phyloP scores from a whole-genome alignment of 179 eudicot species.

The Dionaea muscipula region DNA sequence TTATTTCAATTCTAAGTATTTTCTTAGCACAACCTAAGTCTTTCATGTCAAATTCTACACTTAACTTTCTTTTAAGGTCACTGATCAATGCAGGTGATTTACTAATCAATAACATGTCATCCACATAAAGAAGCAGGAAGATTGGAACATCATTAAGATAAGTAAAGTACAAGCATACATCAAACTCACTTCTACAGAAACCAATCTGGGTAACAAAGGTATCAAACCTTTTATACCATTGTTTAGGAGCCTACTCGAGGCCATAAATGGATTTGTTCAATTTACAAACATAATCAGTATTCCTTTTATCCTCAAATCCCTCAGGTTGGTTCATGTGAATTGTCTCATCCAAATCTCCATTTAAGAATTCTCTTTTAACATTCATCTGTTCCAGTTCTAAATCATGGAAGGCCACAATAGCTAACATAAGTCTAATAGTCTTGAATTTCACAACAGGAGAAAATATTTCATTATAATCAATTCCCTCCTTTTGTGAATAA shows the following conservation, averaged over 20 bases:
- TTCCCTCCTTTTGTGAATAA: neutral
- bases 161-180: neutral
- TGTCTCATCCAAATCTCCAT: slow-evolving; percentile 2
- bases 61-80: neutral
- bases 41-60: neutral
- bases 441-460: neutral
- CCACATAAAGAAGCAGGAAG: neutral
- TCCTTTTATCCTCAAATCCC: neutral
- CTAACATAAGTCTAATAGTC: neutral
- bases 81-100: neutral
- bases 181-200: neutral
- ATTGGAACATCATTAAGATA: neutral
- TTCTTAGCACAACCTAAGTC: neutral
- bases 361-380: slow-evolving; percentile 3
- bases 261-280: neutral
- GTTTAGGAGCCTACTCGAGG: neutral
- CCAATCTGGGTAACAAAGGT: neutral
- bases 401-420: neutral
- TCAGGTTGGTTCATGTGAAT: neutral
- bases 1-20: neutral
- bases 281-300: neutral
- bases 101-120: neutral
- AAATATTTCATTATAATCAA: neutral
- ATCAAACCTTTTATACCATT: slow-evolving; percentile 3
- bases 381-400: neutral